A percentile compares a stretch with the other conserved stretches of the same genome.
Evolutionary conservation across 2,329 filamentous ascomycete genomes (phyloP).

Genomic region (Penicillium sp.): DNA sequence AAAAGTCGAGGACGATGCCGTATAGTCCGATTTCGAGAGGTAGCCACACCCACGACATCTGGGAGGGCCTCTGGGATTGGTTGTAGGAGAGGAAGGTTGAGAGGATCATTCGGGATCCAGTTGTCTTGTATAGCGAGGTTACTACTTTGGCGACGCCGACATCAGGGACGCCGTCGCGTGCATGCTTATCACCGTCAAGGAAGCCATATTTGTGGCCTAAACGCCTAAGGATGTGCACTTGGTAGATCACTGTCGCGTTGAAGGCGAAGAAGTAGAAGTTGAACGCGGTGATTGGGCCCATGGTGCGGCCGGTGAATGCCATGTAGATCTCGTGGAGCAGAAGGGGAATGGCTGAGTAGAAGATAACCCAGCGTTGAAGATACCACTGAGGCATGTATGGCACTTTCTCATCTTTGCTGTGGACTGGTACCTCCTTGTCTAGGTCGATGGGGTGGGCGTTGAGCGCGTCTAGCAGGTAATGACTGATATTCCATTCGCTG

Average conservation of each 20-base stretch:
- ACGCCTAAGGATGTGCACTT: slow-evolving; percentile 23
- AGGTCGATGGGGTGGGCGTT: slow-evolving; percentile 27
- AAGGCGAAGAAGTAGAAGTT: slow-evolving; percentile 41
- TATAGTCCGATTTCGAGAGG: slow-evolving; percentile 33
- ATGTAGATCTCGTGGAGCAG: slow-evolving; percentile 38
- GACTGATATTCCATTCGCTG: slow-evolving; percentile 25
- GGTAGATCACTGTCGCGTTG: slow-evolving; percentile 42
- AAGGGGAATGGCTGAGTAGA: slow-evolving; percentile 40
- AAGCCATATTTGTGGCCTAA: slow-evolving; percentile 22
- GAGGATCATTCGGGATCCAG: slow-evolving; percentile 34
- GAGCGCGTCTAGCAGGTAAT: slow-evolving; percentile 25
- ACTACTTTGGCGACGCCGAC: slow-evolving; percentile 36
- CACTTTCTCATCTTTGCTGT: slow-evolving; percentile 43
- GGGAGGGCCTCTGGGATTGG: slow-evolving; percentile 20
- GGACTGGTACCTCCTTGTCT: slow-evolving; percentile 34
- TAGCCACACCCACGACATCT: slow-evolving; percentile 35
- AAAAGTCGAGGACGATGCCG: slow-evolving; percentile 26
- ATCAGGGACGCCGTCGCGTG: slow-evolving; percentile 43
- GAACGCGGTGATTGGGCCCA: slow-evolving; percentile 34
- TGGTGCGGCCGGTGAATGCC: slow-evolving; percentile 28
- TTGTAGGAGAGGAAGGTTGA: slow-evolving; percentile 33
- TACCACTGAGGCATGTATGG: slow-evolving; percentile 39
- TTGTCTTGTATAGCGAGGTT: slow-evolving; percentile 34
- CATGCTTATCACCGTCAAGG: slow-evolving; percentile 24
- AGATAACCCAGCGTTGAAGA: slow-evolving; percentile 42